phyloP scores from a whole-genome alignment of 1,284 basidiomycete genomes.

The Cutaneotrichosporon daszewskae region DNA sequence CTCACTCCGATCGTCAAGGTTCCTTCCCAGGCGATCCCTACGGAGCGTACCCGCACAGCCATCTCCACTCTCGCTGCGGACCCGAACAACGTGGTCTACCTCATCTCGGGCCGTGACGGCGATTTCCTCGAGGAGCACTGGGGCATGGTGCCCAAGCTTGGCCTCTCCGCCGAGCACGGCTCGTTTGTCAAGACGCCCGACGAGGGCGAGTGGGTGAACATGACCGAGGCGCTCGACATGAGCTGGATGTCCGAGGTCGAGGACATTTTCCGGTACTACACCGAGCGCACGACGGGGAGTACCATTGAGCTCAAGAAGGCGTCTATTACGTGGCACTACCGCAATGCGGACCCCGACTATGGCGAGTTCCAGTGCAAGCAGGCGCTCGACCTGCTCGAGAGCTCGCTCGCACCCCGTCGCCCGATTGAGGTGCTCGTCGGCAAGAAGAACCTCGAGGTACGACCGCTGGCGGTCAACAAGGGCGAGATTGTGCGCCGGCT shows the following conservation, averaged over 20 bases:
- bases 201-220: conserved; percentile 68
- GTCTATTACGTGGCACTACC: conserved; percentile 97
- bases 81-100: conserved; percentile 85
- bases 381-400: conserved; percentile 92
- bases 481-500: conserved; percentile 96
- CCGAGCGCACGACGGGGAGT: conserved; percentile 90
- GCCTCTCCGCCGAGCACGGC: conserved; percentile 95
- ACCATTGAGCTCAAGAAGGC: conserved; percentile 96
- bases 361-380: conserved; percentile 92
- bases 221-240: conserved; percentile 91
- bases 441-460: conserved; percentile 97
- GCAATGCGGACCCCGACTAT: conserved; percentile 89
- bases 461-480: conserved; percentile 93
- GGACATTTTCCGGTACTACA: conserved; percentile 91
- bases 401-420: conserved; percentile 76
- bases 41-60: conserved; percentile 66
- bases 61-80: conserved; percentile 69
- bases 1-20: conserved; percentile 94
- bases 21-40: conserved; percentile 81
- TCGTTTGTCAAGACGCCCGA: conserved; percentile 79
- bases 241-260: conserved; percentile 93
- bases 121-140: conserved; percentile 88
- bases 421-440: conserved; percentile 92
- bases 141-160: conserved; percentile 73
- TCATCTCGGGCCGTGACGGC: conserved; percentile 95